Base-by-base conservation (phyloP, 2,329 filamentous ascomycete genomes). In the Didymosphaeria variabile region DNA sequence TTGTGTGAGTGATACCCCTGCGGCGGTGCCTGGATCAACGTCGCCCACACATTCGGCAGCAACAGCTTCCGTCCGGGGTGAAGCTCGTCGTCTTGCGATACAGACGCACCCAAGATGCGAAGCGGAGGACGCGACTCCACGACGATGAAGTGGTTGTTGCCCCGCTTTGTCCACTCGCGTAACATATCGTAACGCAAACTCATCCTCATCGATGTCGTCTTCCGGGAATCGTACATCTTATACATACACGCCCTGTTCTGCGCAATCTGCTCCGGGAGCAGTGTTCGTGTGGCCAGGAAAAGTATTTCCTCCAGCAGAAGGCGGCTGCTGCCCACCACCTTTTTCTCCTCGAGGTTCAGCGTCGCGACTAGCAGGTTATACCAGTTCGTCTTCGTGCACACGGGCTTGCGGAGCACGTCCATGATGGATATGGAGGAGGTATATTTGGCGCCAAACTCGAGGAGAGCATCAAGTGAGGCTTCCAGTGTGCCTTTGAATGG, bases 111-210 rank as follows among this genome's bases (percentile, higher is more conserved):
- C 3, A 40, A 10, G n/a, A 60, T 58, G 2, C 57, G 5, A 29
- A n/a, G 8, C n/a, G 19, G 21, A 12, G 32, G 46, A 36, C 32
- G 44, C 2, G 45, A 46, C 57, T 19, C 58, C 32, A 69, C 55
- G 9, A 62, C 55, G 21, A 71, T 5, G 17, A 50, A 21, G 29
- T 67, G 59, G 7, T 57, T 40, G 26, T 52, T 13, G 15, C 34
- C 44, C 6, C 64, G 52, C 53, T 63, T 46, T 44, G 57, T 66
- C 72, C 71, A 72, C 34, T 65, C 67, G 1, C 65, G 31, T 29
- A 72, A 21, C 70, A 73, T 74, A 47, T 76, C 72, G 23, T 76
- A 76, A 10, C 73, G 55, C 55, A 75, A 59, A 19, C 67, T 42
- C 7, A 73, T 4, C 4, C 67, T 46, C 3, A 68, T 66, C 0